Percentiles rank a stretch among this genome's conserved stretches.
Conservation (phyloP, 2,329 filamentous ascomycete genomes). For the Onygenales sp. region DNA sequence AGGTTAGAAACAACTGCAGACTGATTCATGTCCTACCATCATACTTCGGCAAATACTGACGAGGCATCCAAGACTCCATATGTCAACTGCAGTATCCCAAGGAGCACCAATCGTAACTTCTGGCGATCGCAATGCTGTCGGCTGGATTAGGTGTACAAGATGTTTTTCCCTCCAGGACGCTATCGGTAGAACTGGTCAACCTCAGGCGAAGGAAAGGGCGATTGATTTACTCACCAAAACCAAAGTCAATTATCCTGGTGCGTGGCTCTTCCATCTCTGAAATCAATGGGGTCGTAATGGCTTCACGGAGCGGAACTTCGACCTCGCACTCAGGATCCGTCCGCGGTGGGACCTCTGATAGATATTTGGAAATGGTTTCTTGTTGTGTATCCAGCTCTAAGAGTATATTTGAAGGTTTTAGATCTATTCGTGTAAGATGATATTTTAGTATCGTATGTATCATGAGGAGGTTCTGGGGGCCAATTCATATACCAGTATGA, state of each 20-base stretch:
- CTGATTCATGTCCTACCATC: not conserved
- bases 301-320: constrained; percentile 14
- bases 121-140: constrained; percentile 13
- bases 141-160: constrained; percentile 15
- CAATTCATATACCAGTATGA: constrained; percentile 16
- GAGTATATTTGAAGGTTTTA: constrained; percentile 20
- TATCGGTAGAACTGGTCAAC: constrained; percentile 4
- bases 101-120: constrained; percentile 19
- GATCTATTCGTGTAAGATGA: constrained; percentile 10
- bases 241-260: constrained; percentile 16
- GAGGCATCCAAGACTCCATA: constrained; percentile 22
- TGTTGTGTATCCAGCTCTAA: constrained; percentile 13
- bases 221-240: constrained; percentile 12
- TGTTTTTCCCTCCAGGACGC: constrained; percentile 14
- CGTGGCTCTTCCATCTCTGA: constrained; percentile 11
- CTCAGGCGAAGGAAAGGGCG: not conserved
- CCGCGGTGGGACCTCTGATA: constrained; percentile 12
- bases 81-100: constrained; percentile 19
- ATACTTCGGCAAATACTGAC: constrained; percentile 9
- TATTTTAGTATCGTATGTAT: constrained; percentile 1
- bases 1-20: not conserved
- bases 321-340: constrained; percentile 3
- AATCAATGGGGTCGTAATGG: constrained; percentile 15
- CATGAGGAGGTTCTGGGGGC: not conserved
- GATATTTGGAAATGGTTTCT: constrained; percentile 12